Conservation (phyloP, 139 green algal species). For the Ettlia oleoabundans region DNA sequence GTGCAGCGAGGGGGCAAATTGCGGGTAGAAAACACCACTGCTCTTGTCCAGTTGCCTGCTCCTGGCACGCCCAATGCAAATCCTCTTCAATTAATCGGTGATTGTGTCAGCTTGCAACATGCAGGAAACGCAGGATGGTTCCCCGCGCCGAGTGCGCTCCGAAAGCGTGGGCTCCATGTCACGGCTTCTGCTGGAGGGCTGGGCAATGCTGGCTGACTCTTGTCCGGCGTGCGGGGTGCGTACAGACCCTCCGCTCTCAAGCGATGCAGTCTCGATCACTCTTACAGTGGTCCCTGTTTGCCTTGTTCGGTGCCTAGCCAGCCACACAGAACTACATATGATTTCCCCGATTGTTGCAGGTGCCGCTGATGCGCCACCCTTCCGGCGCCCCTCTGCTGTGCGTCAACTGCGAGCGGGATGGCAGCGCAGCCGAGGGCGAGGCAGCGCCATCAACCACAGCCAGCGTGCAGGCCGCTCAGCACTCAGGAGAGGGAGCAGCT, state of each 20-base stretch:
- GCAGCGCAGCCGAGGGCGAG: background rate
- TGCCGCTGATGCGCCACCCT: slow-evolving; percentile 47
- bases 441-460: background rate
- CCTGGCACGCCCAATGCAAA: too few species aligned
- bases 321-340: background rate
- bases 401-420: slow-evolving; percentile 32
- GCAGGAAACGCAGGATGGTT: background rate
- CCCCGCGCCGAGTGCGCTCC: background rate
- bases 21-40: too few species aligned
- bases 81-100: background rate
- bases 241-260: background rate
- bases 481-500: too few species aligned
- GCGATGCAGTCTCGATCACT: background rate
- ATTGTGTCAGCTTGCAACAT: background rate
- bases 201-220: slow-evolving; percentile 40
- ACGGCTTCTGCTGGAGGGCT: slow-evolving; percentile 46
- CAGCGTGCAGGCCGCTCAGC: background rate
- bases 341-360: slow-evolving; percentile 10
- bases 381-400: slow-evolving; percentile 10
- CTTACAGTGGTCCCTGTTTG: too few species aligned
- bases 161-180: background rate
- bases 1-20: too few species aligned
- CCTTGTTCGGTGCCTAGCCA: too few species aligned
- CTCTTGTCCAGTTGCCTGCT: too few species aligned
- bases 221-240: slow-evolving; percentile 37